Evolutionary conservation across 768 basidiomycete genomes (phyloP), one percentile per base, ranked within the genome.

Genomic region (Tephrocybe rancida): DNA sequence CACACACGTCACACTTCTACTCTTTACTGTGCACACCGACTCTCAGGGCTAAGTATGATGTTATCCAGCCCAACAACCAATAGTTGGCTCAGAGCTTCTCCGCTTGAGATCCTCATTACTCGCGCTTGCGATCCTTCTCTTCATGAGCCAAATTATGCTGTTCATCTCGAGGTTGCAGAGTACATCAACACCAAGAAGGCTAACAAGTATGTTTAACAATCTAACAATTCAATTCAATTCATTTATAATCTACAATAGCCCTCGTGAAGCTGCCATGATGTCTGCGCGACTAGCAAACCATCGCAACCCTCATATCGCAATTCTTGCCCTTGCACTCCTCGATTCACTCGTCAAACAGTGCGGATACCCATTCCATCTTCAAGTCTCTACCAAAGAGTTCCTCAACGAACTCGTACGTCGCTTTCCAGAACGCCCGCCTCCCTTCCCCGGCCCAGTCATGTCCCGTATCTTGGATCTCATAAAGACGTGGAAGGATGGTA

Each of bases 351-450:
- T 98, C 41, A 90, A 95, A 67, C 88, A 90, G 35, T 98, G 96
- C 67, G 97, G 97, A 69, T 99, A 99, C 72, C 87, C 96, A 0
- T 90, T 99, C 53, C 97, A 98, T 67, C 86, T 99, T 21, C 97
- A 99, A 70, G 90, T 98, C 62, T 79, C 90, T 16, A 98, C 96
- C 37, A 98, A 99, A 66, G 97, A 98, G 65, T 99, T 98, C 67
- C 79, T 98, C 16, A 99, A 99, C 72, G 97, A 98, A 67, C 87
- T 99, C 67, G 97, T 99, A 22, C 87, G 96, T 44, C 85, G 95
- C 61, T 98, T 99, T 69, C 97, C 97, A 5, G 97, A 99, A 72
- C 85, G 96, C 41, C 97, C 97, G 2, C 96, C 97, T 0, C 90
- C 93, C 1, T 94, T 95, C 67, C 92, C 93, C 0, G 91, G 92